Conservation (phyloP, 371 early-diverging fungal species). For the Lichtheimia ramosa region DNA sequence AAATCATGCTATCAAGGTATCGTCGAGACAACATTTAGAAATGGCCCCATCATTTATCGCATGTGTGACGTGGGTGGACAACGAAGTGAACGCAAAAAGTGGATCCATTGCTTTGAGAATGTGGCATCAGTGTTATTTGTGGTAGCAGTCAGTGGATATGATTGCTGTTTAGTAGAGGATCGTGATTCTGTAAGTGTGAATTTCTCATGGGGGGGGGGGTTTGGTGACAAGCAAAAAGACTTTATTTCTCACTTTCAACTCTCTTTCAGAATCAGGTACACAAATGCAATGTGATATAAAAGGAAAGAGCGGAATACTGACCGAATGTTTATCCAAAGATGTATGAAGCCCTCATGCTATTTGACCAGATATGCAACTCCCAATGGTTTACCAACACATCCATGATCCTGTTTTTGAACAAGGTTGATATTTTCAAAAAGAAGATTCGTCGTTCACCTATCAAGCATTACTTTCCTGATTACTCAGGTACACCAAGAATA, state of each 20-base stretch:
- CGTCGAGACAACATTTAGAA: constrained; percentile 81
- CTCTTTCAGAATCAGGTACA: constrained; percentile 35
- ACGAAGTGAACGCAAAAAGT: constrained; percentile 90
- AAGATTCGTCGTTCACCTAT: constrained; percentile 82
- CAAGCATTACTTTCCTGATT: constrained; percentile 88
- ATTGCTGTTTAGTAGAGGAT: constrained; percentile 93
- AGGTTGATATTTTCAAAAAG: constrained; percentile 90
- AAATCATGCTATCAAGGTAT: constrained; percentile 63
- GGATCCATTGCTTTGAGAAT: constrained; percentile 93
- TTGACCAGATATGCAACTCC: constrained; percentile 94
- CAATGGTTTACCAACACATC: constrained; percentile 92
- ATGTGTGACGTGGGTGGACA: constrained; percentile 98
- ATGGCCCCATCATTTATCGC: constrained; percentile 75
- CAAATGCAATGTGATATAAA: neutral
- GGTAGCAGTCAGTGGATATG: constrained; percentile 92
- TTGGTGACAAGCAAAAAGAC: no score
- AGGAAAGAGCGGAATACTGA: constrained; percentile 2
- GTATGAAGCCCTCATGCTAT: constrained; percentile 93
- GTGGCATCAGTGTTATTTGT: constrained; percentile 93
- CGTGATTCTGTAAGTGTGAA: constrained; percentile 74
- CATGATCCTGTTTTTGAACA: constrained; percentile 94
- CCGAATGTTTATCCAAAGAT: constrained; percentile 49
- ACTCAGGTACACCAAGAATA: constrained; percentile 43
- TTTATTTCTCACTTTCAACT: neutral
- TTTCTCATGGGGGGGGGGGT: neutral